Conservation (phyloP, 495 filamentous ascomycete genomes). For the Jackrogersella minutella region DNA sequence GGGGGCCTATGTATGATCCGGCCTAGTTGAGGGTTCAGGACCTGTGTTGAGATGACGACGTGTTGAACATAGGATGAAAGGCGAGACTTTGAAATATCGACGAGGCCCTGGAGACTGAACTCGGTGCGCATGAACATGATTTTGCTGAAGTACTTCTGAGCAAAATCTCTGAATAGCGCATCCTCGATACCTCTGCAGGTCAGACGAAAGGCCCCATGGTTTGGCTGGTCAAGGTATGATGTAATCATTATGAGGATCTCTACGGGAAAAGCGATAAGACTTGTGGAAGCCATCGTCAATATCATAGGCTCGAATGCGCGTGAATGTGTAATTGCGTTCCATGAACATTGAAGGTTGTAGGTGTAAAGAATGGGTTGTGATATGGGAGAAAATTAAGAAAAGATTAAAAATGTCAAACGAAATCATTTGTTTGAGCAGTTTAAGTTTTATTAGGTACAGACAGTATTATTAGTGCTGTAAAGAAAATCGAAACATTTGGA, state of each 20-base stretch:
- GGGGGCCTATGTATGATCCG: background rate
- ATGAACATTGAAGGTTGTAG: background rate
- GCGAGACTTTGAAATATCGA: slow-evolving; percentile 57
- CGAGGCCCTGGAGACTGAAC: slow-evolving; percentile 55
- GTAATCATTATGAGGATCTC: slow-evolving; percentile 52
- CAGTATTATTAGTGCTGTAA: too few species aligned
- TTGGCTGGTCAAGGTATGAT: slow-evolving; percentile 45
- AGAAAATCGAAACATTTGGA: background rate
- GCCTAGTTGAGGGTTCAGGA: background rate
- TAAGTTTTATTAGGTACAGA: too few species aligned
- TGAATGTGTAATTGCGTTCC: background rate
- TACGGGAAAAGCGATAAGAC: slow-evolving; percentile 42
- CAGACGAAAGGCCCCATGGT: slow-evolving; percentile 51
- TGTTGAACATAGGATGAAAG: slow-evolving; percentile 52
- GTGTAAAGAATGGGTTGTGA: background rate
- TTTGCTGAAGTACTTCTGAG: slow-evolving; percentile 60
- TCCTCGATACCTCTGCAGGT: slow-evolving; percentile 55
- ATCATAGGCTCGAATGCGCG: background rate
- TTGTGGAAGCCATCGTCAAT: slow-evolving; percentile 7
- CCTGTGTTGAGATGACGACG: slow-evolving; percentile 51
- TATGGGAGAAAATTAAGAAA: background rate
- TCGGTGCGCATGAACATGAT: slow-evolving; percentile 60
- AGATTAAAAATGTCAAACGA: background rate
- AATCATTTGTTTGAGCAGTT: too few species aligned
- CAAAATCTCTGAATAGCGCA: slow-evolving; percentile 52